Percentiles rank a stretch among this genome's conserved stretches.
Evolutionary conservation across 495 filamentous ascomycete species (phyloP).

Genomic region (Aspergillus affinis): DNA sequence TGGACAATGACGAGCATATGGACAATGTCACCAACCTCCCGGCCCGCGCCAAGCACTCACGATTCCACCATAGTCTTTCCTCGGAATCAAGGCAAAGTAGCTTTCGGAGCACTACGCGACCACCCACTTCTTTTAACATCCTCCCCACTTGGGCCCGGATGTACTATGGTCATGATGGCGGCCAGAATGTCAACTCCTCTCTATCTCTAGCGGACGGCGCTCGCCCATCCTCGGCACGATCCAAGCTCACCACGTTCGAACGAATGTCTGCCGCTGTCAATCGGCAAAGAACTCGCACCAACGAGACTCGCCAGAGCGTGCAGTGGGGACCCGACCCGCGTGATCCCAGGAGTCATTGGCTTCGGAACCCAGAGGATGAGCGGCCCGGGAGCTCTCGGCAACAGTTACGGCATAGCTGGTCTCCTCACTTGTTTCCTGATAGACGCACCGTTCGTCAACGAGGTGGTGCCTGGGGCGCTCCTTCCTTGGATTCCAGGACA

Average conservation of each 20-base stretch:
- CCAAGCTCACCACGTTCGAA: constrained; percentile 34
- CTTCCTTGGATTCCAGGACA: constrained; percentile 62
- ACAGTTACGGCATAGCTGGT: constrained; percentile 57
- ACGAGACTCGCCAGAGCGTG: constrained; percentile 18
- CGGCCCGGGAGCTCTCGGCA: constrained; percentile 24
- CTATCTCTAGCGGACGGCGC: constrained; percentile 35
- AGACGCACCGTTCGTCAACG: constrained; percentile 40
- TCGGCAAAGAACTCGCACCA: constrained; percentile 19
- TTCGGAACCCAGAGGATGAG: constrained; percentile 25
- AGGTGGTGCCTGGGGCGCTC: constrained; percentile 60
- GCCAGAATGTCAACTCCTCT: constrained; percentile 30
- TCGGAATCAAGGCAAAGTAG: constrained; percentile 41
- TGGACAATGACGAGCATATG: constrained; percentile 35
- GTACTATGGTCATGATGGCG: constrained; percentile 46
- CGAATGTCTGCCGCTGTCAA: constrained; percentile 29
- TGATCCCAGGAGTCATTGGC: constrained; percentile 50
- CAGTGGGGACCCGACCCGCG: constrained; percentile 33
- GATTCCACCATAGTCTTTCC: constrained; percentile 34
- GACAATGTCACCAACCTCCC: constrained; percentile 46
- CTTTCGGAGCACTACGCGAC: constrained; percentile 34
- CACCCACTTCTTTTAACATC: constrained; percentile 55
- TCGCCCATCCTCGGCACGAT: constrained; percentile 31
- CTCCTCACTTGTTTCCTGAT: constrained; percentile 71
- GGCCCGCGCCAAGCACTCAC: constrained; percentile 32
- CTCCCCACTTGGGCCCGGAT: constrained; percentile 47